A percentile compares a stretch with the other conserved stretches of the same genome.
Conservation (phyloP, 441 rosid genomes). For the Geranium incanum region DNA sequence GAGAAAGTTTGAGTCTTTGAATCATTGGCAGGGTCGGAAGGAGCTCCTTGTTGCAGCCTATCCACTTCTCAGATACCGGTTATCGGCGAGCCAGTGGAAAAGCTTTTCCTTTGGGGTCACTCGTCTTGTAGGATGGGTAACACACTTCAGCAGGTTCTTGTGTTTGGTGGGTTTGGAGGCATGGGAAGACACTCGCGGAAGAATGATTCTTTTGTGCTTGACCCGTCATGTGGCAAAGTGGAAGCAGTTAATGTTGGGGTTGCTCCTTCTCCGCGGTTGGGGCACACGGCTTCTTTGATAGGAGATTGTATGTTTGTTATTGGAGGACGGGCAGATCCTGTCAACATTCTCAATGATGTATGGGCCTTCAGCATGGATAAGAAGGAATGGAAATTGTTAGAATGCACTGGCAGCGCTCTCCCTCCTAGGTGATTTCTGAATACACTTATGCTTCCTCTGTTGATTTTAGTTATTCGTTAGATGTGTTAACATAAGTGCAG, state of each 20-base stretch:
- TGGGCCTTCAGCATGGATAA: constrained; percentile 53
- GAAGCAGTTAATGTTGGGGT: constrained; percentile 34
- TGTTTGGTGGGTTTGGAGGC: constrained; percentile 95
- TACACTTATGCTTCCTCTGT: constrained; percentile 9
- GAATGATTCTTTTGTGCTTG: constrained; percentile 56
- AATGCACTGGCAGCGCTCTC: constrained; percentile 49
- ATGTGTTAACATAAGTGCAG: neutral
- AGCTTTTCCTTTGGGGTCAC: constrained; percentile 88
- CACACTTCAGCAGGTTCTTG: constrained; percentile 29
- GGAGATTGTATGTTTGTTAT: constrained; percentile 58
- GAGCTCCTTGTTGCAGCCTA: constrained; percentile 33
- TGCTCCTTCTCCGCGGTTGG: constrained; percentile 68
- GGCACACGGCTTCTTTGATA: constrained; percentile 70
- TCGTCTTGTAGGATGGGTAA: constrained; percentile 48
- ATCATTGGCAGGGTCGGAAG: constrained; percentile 62
- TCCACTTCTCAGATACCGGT: constrained; percentile 35
- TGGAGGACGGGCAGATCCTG: constrained; percentile 87
- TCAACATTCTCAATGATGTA: constrained; percentile 58
- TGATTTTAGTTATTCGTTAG: neutral
- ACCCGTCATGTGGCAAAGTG: constrained; percentile 46
- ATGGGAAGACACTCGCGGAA: constrained; percentile 82
- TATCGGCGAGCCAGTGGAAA: constrained; percentile 61
- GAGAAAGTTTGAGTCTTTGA: constrained; percentile 64
- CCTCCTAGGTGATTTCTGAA: constrained; percentile 53
- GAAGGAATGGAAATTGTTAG: constrained; percentile 48